A percentile compares a stretch with the other conserved stretches of the same genome.
Evolutionary conservation across 331 rosid genomes (phyloP).

Genomic region (Erythrophleum ivorense): DNA sequence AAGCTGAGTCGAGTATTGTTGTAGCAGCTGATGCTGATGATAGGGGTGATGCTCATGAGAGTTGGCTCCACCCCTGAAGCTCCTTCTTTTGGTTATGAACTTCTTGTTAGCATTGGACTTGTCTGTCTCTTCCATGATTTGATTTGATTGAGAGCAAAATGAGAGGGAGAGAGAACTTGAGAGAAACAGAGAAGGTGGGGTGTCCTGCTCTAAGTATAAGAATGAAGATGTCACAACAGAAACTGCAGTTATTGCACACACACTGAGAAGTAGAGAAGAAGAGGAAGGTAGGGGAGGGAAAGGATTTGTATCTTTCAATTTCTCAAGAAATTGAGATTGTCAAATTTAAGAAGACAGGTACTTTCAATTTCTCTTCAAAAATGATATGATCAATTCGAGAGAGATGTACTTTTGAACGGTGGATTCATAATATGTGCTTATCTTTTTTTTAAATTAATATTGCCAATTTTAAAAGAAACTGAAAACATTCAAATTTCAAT

Average conservation of each 20-base stretch:
- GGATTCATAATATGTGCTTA: neutral
- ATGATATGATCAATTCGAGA: too few relatives aligned
- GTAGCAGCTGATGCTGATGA: conserved; percentile 60
- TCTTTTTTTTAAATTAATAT: too few relatives aligned
- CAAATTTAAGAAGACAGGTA: conserved; percentile 2
- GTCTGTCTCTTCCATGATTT: conserved; percentile 80
- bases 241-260: conserved; percentile 50
- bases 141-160: conserved; percentile 45
- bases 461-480: neutral
- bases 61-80: conserved; percentile 49
- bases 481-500: too few relatives aligned
- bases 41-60: conserved; percentile 63
- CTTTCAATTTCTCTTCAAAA: neutral
- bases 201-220: conserved; percentile 35
- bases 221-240: conserved; percentile 46
- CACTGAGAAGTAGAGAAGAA: conserved; percentile 30
- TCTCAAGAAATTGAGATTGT: neutral
- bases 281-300: neutral
- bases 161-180: conserved; percentile 37
- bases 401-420: neutral
- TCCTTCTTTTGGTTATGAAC: conserved; percentile 57
- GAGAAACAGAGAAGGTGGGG: conserved; percentile 30
- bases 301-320: neutral
- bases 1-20: conserved; percentile 67
- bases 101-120: conserved; percentile 69